Conservation (phyloP, 2,329 filamentous ascomycete genomes). For the Fusarium keratoplasticum region DNA sequence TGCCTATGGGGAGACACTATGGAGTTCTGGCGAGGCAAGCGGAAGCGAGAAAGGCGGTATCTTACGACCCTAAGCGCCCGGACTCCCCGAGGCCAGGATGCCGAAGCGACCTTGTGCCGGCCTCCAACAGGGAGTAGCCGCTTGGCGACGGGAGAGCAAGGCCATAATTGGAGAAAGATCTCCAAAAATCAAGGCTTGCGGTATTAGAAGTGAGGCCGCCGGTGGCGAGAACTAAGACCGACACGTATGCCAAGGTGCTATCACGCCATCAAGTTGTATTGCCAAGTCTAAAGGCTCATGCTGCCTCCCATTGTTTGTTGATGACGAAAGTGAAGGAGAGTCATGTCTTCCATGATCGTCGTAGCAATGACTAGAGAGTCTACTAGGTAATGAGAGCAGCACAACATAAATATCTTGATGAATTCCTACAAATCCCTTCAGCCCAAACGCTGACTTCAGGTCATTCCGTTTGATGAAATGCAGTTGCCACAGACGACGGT, state of each 20-base stretch:
- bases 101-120: neutral
- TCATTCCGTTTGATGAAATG: neutral
- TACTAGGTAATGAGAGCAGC: fast-evolving
- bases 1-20: neutral
- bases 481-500: neutral
- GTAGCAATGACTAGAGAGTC: neutral
- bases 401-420: neutral
- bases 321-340: neutral
- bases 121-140: neutral
- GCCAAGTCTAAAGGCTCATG: neutral
- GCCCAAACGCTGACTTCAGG: neutral
- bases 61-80: neutral
- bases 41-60: neutral
- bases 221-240: neutral
- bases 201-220: neutral
- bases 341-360: neutral
- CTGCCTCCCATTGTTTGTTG: neutral
- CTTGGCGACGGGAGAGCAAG: neutral
- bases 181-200: neutral
- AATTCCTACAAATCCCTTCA: neutral
- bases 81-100: neutral
- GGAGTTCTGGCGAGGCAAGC: neutral
- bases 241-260: neutral
- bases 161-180: neutral
- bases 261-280: neutral